Conservation (phyloP, 225 moss, liverwort and hornwort genomes). For the Pseudisothecium myosuroides region DNA sequence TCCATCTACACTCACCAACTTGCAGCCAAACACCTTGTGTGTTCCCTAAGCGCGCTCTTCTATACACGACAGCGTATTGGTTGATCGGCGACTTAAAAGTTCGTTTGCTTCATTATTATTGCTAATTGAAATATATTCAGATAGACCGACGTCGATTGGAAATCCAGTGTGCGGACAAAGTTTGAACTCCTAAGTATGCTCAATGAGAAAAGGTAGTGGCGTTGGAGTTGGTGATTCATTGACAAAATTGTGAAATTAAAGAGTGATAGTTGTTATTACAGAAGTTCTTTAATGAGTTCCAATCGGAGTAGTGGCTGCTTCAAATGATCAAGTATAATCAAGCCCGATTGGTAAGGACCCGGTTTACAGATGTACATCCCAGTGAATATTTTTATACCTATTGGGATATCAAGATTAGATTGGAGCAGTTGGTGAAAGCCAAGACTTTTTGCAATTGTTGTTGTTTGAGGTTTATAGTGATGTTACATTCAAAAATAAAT, state of each 20-base stretch:
- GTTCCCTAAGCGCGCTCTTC: too few relatives aligned
- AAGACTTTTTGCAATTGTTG: too few relatives aligned
- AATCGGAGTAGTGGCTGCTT: not conserved
- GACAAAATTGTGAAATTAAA: not conserved
- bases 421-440: too few relatives aligned
- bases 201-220: not conserved
- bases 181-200: not conserved
- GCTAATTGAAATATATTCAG: not conserved
- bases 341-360: not conserved
- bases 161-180: rapidly evolving
- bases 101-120: not conserved
- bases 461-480: too few relatives aligned
- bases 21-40: too few relatives aligned
- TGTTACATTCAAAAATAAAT: too few relatives aligned
- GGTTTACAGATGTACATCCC: not conserved
- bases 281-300: not conserved
- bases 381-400: not conserved
- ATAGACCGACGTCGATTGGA: not conserved
- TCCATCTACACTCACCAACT: too few relatives aligned
- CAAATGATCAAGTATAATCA: not conserved
- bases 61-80: not conserved
- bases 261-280: not conserved
- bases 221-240: rapidly evolving
- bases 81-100: not conserved
- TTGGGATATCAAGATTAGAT: not conserved